Evolutionary conservation across 768 basidiomycete species (phyloP).

Genomic region (Symmetrospora coprosmae): DNA sequence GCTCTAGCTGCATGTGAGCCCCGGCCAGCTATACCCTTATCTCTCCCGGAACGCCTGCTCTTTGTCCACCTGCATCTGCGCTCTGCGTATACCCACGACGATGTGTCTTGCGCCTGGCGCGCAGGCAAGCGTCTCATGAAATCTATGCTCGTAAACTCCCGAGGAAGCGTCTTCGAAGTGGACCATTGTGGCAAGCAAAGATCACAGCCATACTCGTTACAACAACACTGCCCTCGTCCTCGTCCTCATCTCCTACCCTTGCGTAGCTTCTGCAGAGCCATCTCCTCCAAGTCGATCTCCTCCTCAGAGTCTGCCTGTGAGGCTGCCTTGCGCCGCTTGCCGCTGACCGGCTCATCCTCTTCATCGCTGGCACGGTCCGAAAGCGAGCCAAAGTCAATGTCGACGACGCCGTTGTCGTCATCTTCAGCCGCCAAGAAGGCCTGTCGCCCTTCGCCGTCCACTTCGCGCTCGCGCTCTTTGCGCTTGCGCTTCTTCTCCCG

Average conservation of each 20-base stretch:
- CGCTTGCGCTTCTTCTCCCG: slow-evolving; percentile 81
- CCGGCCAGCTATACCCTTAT: too few relatives aligned
- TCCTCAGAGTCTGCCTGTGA: slow-evolving; percentile 4
- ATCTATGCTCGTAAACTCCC: too few relatives aligned
- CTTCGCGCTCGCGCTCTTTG: slow-evolving; percentile 53
- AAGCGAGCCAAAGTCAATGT: slow-evolving; percentile 54
- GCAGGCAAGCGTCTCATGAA: too few relatives aligned
- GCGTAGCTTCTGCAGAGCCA: slow-evolving; percentile 28
- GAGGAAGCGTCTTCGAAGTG: not conserved
- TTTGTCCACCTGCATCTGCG: too few relatives aligned
- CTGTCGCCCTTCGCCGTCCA: slow-evolving; percentile 30
- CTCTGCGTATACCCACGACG: too few relatives aligned
- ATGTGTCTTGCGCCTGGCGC: too few relatives aligned
- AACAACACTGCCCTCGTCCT: not conserved
- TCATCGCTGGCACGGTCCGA: slow-evolving; percentile 36
- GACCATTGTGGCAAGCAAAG: not conserved
- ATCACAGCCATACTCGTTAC: not conserved
- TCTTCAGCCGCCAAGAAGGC: slow-evolving; percentile 27
- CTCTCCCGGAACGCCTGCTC: too few relatives aligned
- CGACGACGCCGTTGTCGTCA: slow-evolving; percentile 49
- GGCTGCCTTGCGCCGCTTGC: slow-evolving; percentile 7
- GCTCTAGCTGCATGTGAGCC: too few relatives aligned
- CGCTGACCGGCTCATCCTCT: slow-evolving; percentile 25
- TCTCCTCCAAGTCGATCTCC: slow-evolving; percentile 29
- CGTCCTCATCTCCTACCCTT: not conserved